These are phyloP conservation scores for Neobulgaria alba DNA, from an alignment of 2,329 filamentous ascomycete species.

Conservation along the genomic window DNA sequence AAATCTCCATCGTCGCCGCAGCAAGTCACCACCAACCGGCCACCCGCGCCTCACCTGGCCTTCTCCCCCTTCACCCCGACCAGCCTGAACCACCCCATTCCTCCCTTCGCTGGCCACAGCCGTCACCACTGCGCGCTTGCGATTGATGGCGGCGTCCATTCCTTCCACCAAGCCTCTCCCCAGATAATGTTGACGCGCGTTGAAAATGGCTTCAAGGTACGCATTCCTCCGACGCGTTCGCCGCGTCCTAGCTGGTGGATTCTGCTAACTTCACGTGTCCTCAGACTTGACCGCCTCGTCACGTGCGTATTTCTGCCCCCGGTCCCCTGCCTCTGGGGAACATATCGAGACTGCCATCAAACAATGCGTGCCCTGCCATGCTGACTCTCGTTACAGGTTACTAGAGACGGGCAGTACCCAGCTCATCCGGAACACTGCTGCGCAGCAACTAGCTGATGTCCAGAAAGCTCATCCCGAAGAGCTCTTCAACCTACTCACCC, in stretches of 20 bases:
- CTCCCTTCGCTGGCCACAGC: neutral
- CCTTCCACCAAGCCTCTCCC: constrained; percentile 5
- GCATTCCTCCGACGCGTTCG: constrained; percentile 6
- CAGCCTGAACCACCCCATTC: neutral
- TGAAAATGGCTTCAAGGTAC: constrained; percentile 30
- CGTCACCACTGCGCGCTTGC: neutral
- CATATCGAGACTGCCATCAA: neutral
- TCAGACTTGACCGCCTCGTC: constrained; percentile 74
- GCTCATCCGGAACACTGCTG: constrained; percentile 92
- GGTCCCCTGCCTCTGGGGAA: neutral
- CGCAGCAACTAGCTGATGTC: constrained; percentile 92
- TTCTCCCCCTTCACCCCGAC: constrained; percentile 2
- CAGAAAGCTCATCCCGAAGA: constrained; percentile 98
- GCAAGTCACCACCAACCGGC: neutral
- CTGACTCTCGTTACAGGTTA: constrained; percentile 47
- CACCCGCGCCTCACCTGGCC: constrained; percentile 2
- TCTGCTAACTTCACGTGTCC: constrained; percentile 19
- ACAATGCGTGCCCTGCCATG: neutral
- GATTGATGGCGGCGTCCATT: constrained; percentile 11
- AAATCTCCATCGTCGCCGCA: neutral
- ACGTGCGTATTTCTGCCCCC: constrained; percentile 55
- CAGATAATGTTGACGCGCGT: constrained; percentile 23
- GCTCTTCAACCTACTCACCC: constrained; percentile 85
- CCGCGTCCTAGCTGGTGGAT: neutral
- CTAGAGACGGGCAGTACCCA: constrained; percentile 96